Base-by-base conservation (phyloP, 352 stramenopile genomes). In the Plasmopara halstedii region DNA sequence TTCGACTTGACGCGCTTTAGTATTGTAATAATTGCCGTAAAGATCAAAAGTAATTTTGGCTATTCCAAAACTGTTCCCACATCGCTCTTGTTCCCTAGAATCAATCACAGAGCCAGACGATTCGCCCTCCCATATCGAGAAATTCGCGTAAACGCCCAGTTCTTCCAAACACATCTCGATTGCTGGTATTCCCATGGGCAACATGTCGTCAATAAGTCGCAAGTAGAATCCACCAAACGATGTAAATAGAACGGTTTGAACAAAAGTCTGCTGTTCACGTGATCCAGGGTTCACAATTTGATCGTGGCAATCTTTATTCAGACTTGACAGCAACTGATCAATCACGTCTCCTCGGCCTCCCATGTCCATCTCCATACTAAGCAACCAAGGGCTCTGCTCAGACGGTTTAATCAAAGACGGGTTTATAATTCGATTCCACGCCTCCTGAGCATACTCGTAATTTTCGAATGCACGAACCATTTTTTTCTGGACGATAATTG, bases 1-100 rank as follows among this genome's bases (percentile, higher is more conserved):
- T 45, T 94, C 83, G 4, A 83, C 60, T 33, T 91, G 77, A 4
- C 75, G 62, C 10, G 71, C 70, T 22, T 67, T 88, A 1, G 62
- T 62, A 59, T 94, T 94, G 74, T 88, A 94, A 46, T 94, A 94
- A 54, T 92, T 93, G 61, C 81, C 80, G 46, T 94, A 92, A 25
- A 92, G 46, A 18, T 84, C 72, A 49, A 88, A 88, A 46, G 70
- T 85, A 36, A 92, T 54, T 50, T 84, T 88, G 6, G 59, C 73
- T 6, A 89, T 58, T 20, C 78, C 83, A 39, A 73, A 88, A 36
- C 80, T 85, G 47, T 86, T 76, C 42, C 71, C 71, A 2, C 62
- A 62, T 14, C 72, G 68, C 22, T 69, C 64, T 31, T 62, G 60
- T n/a, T 57, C 53, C 37, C 67, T 51, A 9, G 74, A 25, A 36